These are phyloP conservation scores for Trichoderma sp. DNA, from an alignment of 2,329 filamentous ascomycete species.

Conservation along the genomic window DNA sequence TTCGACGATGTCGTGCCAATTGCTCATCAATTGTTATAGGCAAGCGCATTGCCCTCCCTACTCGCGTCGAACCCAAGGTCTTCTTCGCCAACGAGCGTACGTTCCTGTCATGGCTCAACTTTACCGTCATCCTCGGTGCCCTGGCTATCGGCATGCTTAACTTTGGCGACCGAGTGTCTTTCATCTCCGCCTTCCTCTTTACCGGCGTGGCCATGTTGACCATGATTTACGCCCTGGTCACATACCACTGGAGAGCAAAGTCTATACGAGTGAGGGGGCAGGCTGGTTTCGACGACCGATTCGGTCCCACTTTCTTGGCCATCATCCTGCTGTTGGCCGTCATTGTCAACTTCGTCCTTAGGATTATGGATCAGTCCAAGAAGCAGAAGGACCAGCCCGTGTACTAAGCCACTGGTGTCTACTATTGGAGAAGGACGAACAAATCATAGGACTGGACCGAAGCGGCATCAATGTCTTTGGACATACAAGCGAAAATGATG, in stretches of 20 bases:
- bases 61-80: slow-evolving; percentile 97
- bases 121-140: slow-evolving; percentile 96
- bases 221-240: slow-evolving; percentile 92
- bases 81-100: slow-evolving; percentile 99
- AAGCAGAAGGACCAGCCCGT: slow-evolving; percentile 34
- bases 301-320: slow-evolving; percentile 87
- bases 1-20: background rate
- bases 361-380: slow-evolving; percentile 53
- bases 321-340: slow-evolving; percentile 83
- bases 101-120: slow-evolving; percentile 99
- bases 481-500: background rate
- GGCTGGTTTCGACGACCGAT: slow-evolving; percentile 93
- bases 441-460: background rate
- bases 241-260: slow-evolving; percentile 95
- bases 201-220: slow-evolving; percentile 90
- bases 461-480: background rate
- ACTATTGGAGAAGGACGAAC: background rate
- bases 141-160: slow-evolving; percentile 96
- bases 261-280: slow-evolving; percentile 89
- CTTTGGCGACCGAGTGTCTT: slow-evolving; percentile 91
- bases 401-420: background rate
- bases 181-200: slow-evolving; percentile 91
- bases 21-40: slow-evolving; percentile 50
- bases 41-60: slow-evolving; percentile 97
- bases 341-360: slow-evolving; percentile 91